Base-by-base conservation (phyloP, 768 basidiomycete genomes). In the Royoungia palumana region DNA sequence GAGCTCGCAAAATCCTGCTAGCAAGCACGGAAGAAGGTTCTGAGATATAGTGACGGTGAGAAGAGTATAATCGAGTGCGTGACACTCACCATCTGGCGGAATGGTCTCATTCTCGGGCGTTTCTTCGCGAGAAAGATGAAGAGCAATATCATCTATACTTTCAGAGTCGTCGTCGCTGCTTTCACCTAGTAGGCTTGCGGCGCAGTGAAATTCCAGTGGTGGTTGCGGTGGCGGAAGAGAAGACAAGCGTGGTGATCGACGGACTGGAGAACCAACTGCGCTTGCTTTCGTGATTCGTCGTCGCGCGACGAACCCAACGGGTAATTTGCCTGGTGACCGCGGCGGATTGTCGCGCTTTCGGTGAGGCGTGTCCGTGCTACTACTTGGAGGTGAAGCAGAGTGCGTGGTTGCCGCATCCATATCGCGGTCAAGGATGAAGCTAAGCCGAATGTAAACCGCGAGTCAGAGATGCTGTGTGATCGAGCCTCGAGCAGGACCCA, bases 21-120 rank as follows among this genome's bases (percentile, higher is more conserved):
- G 83, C 88, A 41, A 90, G 70, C 5, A 75, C 74, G 47, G 85
- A 83, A 2, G 85, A 78, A 9, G 85, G 86, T 60, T 89, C 87
- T 80, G 53, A 22, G 34, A 16, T 20, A n/a, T 36, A 32, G 35
- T 11, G 42, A 55, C 53, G 20, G 46, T 47, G 24, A 56, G 44
- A 40, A 27, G 38, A 44, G 43, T 44, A 51, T 35, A 41, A 32
- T 41, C 38, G 27, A 12, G 46, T 28, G 39, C 21, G 27, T 34
- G 45, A 46, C 24, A 43, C 64, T 55, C 39, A 77, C 73, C 67
- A 74, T 81, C 81, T 53, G 78, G 75, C 32, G 60, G 68, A 57
- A 70, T 59, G 36, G 54, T 53, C 35, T 75, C 73, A 46, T 71
- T 70, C 54, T 76, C 76, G n/a, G 80, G 80, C 7, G 81, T 81